Base-by-base conservation (phyloP, 169 alveolate species). In the Eimeria brunetti region DNA sequence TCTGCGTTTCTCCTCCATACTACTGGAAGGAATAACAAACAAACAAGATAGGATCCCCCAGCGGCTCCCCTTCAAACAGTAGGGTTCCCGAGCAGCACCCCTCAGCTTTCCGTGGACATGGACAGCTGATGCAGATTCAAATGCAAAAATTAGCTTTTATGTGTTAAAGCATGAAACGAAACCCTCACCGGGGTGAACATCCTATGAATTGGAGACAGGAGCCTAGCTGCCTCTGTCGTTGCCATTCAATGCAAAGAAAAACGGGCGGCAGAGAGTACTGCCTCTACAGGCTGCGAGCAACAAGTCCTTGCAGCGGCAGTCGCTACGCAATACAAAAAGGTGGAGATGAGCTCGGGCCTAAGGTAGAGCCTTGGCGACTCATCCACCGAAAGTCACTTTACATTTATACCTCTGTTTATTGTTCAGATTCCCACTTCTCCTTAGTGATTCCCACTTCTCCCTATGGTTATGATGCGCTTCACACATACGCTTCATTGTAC, bases 101-200 rank as follows among this genome's bases (percentile, higher is more conserved):
- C 51, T 9, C 4, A 33, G 56, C 33, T 38, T 20, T 38, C 36
- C 51, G 9, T 38, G 36, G 53, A 12, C 16, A 73, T 18, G 41
- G 38, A 73, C 83, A 38, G 16, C 83, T 73, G 83, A 4, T 33
- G 53, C 53, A 38, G 30, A 44, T 73, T 38, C 83, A 73, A 38
- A 73, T 73, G 83, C 51, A 73, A 36, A 18, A 69, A 16, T n/a
- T 73, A 53, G 53, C 41, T 36, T 38, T n/a, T 38, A 53, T 36
- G 56, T 38, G 53, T 18, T 20, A 16, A 36, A 38, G 2, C 83
- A 38, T 73, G 22, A 73, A 73, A 73, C 56, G 56, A 38, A 38
- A 56, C 83, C 83, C 53, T 33, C 83, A 38, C 30, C 83, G 83
- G 53, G 83, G 56, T 73, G 56, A 20, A 73, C 83, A 6, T 38